Evolutionary conservation across 192 early-diverging fungal genomes (phyloP).

Genomic region (Backusella psychrophila): DNA sequence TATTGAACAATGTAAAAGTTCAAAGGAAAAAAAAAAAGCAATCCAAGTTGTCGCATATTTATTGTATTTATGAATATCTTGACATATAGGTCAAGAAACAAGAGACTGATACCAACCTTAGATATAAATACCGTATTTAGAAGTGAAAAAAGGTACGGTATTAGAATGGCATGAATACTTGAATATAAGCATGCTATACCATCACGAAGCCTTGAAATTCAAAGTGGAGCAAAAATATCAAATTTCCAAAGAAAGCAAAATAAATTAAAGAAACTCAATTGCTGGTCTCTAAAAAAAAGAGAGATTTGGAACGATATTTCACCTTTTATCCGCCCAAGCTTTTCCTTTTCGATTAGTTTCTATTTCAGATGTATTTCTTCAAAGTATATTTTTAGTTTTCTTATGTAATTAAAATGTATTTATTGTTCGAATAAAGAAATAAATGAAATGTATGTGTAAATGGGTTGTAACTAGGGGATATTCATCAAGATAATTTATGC

Average conservation of each 20-base stretch:
- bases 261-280: no score
- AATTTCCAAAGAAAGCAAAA: background rate
- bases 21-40: background rate
- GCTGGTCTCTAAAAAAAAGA: background rate
- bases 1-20: background rate
- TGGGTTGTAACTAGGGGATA: background rate
- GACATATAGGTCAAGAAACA: background rate
- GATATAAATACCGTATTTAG: background rate
- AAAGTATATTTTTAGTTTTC: background rate
- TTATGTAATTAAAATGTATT: background rate
- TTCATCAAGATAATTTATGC: conserved; percentile 15
- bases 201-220: no score
- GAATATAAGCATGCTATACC: no score
- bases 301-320: no score
- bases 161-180: no score
- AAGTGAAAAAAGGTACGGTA: background rate
- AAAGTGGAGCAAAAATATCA: background rate
- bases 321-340: background rate
- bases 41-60: background rate
- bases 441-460: background rate
- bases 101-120: background rate
- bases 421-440: background rate
- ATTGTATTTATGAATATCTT: background rate
- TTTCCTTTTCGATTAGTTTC: background rate
- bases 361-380: background rate